These are phyloP conservation scores for Ochromonadaceae sp. DNA, from an alignment of 352 stramenopile genomes.

Conservation along the genomic window DNA sequence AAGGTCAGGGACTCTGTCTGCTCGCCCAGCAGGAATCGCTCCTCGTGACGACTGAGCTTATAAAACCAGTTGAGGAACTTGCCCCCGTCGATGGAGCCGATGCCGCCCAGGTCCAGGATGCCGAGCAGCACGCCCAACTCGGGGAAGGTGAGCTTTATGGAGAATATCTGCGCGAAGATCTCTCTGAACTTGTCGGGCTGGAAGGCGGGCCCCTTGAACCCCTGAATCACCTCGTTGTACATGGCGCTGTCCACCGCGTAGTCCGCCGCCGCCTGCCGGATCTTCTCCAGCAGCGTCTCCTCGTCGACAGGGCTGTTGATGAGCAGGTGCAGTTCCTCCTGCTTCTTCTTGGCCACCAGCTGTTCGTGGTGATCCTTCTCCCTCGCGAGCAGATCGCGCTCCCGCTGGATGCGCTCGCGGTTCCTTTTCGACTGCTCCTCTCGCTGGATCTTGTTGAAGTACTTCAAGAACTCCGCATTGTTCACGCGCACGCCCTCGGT, in stretches of 20 bases:
- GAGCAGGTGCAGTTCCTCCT: background rate
- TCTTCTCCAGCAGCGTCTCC: background rate
- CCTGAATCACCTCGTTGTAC: background rate
- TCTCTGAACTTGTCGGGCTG: background rate
- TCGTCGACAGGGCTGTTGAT: background rate
- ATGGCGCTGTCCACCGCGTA: background rate
- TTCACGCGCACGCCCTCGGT: background rate
- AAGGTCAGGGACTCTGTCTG: background rate
- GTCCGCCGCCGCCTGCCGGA: background rate
- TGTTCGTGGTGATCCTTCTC: background rate
- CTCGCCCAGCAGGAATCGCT: background rate
- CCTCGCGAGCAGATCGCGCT: background rate
- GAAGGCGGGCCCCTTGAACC: constrained; percentile 7
- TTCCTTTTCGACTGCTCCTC: background rate
- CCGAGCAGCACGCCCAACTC: constrained; percentile 1
- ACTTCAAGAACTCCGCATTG: background rate
- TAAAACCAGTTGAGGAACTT: constrained; percentile 13
- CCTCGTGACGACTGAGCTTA: background rate
- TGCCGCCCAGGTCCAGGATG: background rate
- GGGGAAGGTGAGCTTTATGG: background rate
- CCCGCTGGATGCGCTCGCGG: background rate
- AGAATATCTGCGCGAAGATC: background rate
- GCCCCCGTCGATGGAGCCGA: background rate
- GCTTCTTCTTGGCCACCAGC: background rate
- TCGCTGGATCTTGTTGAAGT: constrained; percentile 10